Evolutionary conservation across 140 eudicot species (phyloP), one percentile per base, ranked within the genome.

Genomic region (Flaveria floridana): DNA sequence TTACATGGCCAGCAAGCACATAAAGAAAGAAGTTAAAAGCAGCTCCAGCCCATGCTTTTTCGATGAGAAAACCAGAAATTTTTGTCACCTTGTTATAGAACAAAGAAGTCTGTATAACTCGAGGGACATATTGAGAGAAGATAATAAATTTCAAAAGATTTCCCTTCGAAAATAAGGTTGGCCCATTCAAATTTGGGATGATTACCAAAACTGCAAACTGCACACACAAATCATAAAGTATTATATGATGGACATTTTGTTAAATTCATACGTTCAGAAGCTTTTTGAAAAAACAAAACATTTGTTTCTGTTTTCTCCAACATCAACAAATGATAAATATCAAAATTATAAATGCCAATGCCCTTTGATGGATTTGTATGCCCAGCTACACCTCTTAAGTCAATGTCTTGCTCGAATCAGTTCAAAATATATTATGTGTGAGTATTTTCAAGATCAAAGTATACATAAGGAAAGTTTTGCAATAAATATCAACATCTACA

Each of bases 1-100:
- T 82, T 86, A 91, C 97, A 83, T 91, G 89, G 76, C 97, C 85
- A 23, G 88, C 90, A 13, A 88, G 83, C 85, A 91, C 88, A 80
- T 84, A 91, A 66, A 91, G 87, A 62, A 91, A 77, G 52, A 91
- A 82, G 76, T 91, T 83, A 73, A 83, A 81, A 58, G 86, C 90
- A 79, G 89, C 95, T 52, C 95, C 89, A 61, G 89, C 92, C 95
- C 95, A 88, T 2, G 92, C 86, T n/a, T 85, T 83, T 74, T 86
- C 92, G 14, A 84, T 78, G 48, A 88, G 82, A 44, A 84, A 74
- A 48, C 89, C 90, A 18, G 97, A 80, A 18, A 70, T 50, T 77
- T 81, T 84, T 0, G 85, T 88, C 56, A 90, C 87, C 65, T 86
- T 72, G 1, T 76, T n/a, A 72, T 83, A 83, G 21, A 79, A 75